Percentiles rank a stretch among this genome's conserved stretches.
Conservation (phyloP, 208 protist species). For the Giardia muris region DNA sequence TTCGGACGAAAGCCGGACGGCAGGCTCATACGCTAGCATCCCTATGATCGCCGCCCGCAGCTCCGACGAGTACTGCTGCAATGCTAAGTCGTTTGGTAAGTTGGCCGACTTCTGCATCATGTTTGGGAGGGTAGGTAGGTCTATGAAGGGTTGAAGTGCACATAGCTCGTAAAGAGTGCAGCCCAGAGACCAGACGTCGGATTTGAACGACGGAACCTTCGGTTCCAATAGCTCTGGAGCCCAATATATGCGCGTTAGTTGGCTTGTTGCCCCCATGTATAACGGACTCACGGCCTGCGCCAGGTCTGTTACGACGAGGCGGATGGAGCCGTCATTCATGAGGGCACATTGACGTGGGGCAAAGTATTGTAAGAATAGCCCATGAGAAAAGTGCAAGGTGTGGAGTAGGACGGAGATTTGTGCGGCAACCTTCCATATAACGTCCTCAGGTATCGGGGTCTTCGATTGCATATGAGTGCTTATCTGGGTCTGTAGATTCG, state of each 20-base stretch:
- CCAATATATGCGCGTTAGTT: neutral
- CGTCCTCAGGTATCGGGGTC: neutral
- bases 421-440: neutral
- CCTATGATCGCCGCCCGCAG: neutral
- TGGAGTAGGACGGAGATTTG: neutral
- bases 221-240: neutral
- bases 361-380: neutral
- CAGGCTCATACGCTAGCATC: neutral
- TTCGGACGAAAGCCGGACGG: neutral
- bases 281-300: neutral
- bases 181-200: neutral
- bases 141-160: neutral
- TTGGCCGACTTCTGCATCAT: neutral
- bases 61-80: neutral
- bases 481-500: neutral
- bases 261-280: neutral
- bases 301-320: neutral
- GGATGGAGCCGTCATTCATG: neutral
- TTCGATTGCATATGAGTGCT: neutral
- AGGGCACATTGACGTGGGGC: neutral
- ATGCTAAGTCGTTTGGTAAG: neutral
- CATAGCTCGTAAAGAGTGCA: neutral
- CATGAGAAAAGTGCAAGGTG: neutral
- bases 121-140: neutral
- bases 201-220: neutral